These are phyloP conservation scores for Lipomyces lipofer DNA, from an alignment of 805 yeast genomes.

Conservation along the genomic window DNA sequence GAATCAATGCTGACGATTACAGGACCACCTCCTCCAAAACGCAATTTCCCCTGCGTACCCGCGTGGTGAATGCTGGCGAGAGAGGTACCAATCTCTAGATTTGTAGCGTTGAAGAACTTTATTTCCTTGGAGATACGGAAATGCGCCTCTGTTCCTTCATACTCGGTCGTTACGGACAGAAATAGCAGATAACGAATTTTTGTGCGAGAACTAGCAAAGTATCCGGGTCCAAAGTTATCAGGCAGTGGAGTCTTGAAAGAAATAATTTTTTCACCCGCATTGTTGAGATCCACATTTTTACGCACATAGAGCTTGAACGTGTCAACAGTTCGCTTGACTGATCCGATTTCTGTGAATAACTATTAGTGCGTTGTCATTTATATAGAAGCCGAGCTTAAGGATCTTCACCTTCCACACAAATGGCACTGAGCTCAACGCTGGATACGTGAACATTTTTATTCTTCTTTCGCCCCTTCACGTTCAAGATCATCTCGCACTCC, in stretches of 20 bases:
- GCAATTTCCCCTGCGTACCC: neutral
- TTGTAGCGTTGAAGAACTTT: constrained; percentile 9
- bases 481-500: constrained; percentile 4
- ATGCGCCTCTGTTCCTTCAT: neutral
- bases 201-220: neutral
- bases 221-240: constrained; percentile 7
- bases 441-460: neutral
- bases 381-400: no score
- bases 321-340: constrained; percentile 4
- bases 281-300: neutral
- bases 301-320: neutral
- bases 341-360: constrained; percentile 4
- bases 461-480: neutral
- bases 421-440: neutral
- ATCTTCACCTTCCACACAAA: constrained; percentile 4
- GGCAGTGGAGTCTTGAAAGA: neutral
- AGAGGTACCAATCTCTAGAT: neutral
- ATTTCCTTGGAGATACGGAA: constrained; percentile 1
- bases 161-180: neutral
- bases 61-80: neutral
- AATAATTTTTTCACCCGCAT: neutral
- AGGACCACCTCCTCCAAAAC: constrained; percentile 11
- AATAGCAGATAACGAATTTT: constrained; percentile 4
- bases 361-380: no score
- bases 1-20: constrained; percentile 7